These are phyloP conservation scores for Musa itinerans DNA, from an alignment of 176 grass and related monocot species.

Conservation along the genomic window DNA sequence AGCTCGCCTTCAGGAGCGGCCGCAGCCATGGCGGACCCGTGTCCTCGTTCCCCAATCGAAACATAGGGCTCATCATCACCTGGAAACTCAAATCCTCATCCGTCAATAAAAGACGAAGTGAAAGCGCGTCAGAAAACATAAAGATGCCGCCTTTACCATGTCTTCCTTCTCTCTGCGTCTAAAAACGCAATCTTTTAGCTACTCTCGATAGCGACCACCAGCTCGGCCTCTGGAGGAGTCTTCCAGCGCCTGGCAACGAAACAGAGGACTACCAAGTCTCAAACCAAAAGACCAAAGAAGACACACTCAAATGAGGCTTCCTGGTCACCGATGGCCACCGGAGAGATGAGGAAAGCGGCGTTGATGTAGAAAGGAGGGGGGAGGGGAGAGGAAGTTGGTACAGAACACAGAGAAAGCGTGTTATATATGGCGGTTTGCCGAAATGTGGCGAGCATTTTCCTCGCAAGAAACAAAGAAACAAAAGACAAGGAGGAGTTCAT, in stretches of 20 bases:
- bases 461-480: neutral
- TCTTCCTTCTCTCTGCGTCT: constrained; percentile 30
- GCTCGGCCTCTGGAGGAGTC: constrained; percentile 1
- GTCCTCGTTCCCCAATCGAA: constrained; percentile 23
- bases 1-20: constrained; percentile 35
- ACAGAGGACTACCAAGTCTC: neutral
- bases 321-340: neutral
- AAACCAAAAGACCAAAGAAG: neutral
- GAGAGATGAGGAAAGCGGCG: neutral
- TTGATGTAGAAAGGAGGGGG: neutral
- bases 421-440: constrained; percentile 2
- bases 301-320: neutral
- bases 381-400: neutral
- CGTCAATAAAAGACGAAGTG: neutral
- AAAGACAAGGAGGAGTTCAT: neutral
- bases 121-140: neutral
- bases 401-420: neutral
- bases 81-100: neutral
- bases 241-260: neutral
- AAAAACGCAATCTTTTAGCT: constrained; percentile 28
- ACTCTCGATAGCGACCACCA: constrained; percentile 23
- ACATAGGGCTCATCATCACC: constrained; percentile 29
- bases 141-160: constrained; percentile 24
- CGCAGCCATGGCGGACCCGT: constrained; percentile 36
- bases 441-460: constrained; percentile 1